phyloP scores from a whole-genome alignment of 1,284 basidiomycete species.

The Inonotus obliquus region DNA sequence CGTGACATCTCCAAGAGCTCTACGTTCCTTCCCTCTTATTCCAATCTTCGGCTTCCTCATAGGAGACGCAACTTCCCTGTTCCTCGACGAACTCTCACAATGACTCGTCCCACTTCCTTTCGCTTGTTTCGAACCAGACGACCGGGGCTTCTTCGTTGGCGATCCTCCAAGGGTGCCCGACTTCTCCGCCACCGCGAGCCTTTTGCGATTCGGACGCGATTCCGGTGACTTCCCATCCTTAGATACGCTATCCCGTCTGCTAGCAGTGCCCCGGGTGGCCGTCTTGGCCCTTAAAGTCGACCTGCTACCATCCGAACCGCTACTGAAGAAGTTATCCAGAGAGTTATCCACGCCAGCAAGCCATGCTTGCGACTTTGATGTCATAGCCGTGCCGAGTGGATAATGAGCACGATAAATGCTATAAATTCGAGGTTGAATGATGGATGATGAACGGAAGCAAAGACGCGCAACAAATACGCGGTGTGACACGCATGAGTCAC shows the following conservation, averaged over 20 bases:
- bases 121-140: background rate
- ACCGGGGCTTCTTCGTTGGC: background rate
- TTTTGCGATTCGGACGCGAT: background rate
- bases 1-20: slow-evolving; percentile 5
- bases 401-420: background rate
- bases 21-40: background rate
- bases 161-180: background rate
- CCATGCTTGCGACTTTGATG: background rate
- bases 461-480: background rate
- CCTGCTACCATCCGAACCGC: too few relatives aligned
- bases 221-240: background rate
- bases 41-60: background rate
- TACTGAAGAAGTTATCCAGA: slow-evolving; percentile 1
- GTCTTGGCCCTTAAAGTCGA: background rate
- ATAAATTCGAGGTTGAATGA: too few relatives aligned
- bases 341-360: background rate
- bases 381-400: background rate
- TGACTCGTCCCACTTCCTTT: background rate
- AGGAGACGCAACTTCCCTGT: background rate
- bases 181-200: background rate
- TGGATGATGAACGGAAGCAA: background rate
- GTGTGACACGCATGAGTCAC: background rate
- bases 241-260: background rate
- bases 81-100: background rate
- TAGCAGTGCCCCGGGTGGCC: background rate